These are phyloP conservation scores for Prunus fruticosa DNA, from an alignment of 306 rosid species.

Conservation along the genomic window DNA sequence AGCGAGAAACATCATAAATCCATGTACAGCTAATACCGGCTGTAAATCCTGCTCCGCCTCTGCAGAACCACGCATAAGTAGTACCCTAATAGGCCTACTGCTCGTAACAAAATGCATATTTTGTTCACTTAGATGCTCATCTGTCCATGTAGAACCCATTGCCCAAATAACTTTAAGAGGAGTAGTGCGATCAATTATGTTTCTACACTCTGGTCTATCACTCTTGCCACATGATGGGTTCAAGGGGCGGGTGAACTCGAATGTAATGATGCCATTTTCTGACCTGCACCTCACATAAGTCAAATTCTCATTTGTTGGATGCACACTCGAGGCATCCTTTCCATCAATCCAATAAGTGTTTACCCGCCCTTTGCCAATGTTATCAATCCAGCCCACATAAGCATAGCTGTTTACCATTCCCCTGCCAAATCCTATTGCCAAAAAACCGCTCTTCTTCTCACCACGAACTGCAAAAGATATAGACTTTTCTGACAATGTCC, in stretches of 20 bases:
- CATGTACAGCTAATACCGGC: constrained; percentile 90
- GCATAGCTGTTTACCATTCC: constrained; percentile 73
- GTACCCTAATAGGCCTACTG: constrained; percentile 64
- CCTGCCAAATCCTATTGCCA: constrained; percentile 83
- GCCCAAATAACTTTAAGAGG: constrained; percentile 96
- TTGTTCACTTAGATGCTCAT: constrained; percentile 48
- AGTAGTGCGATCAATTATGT: constrained; percentile 74
- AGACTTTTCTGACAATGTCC: constrained; percentile 69
- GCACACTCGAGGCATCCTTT: constrained; percentile 60
- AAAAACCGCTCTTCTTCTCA: constrained; percentile 93
- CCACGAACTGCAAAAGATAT: constrained; percentile 82
- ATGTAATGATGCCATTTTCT: constrained; percentile 74
- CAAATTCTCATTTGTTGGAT: constrained; percentile 63
- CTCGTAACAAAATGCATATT: constrained; percentile 87
- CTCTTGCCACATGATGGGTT: constrained; percentile 55
- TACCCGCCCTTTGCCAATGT: constrained; percentile 60
- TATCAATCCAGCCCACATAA: constrained; percentile 89
- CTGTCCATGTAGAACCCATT: constrained; percentile 82
- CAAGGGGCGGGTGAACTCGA: constrained; percentile 86
- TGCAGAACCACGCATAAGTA: constrained; percentile 80
- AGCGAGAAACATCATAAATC: constrained; percentile 93
- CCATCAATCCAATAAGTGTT: constrained; percentile 86
- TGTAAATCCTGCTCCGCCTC: constrained; percentile 93
- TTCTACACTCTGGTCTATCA: constrained; percentile 61
- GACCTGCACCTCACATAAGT: constrained; percentile 77